A percentile compares a stretch with the other conserved stretches of the same genome.
phyloP scores from a whole-genome alignment of 257 asterid species.

The Nicotiana undulata region DNA sequence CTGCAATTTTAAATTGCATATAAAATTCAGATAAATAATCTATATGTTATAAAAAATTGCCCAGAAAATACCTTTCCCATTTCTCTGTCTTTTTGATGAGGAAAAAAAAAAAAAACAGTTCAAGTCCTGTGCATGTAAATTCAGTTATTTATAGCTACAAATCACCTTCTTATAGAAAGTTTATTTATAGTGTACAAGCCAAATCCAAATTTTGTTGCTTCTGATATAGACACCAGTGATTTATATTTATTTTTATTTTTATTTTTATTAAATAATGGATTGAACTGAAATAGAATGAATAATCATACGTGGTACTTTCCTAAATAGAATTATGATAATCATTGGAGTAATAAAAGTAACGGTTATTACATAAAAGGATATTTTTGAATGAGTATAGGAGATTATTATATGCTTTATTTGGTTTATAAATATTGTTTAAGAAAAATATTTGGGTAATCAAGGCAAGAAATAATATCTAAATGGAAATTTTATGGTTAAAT shows the following conservation, averaged over 20 bases:
- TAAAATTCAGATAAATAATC: neutral
- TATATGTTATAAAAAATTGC: too few species aligned
- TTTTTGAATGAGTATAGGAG: neutral
- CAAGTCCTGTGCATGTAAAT: neutral
- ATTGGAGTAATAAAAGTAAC: neutral
- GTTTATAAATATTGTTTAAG: neutral
- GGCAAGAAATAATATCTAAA: neutral
- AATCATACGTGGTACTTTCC: neutral
- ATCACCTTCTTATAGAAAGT: neutral
- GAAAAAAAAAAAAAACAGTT: neutral
- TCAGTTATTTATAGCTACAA: neutral
- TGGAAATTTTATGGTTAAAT: neutral
- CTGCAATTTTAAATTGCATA: neutral
- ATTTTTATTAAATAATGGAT: neutral
- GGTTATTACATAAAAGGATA: neutral
- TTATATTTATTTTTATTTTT: neutral
- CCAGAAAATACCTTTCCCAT: neutral
- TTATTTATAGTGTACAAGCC: neutral
- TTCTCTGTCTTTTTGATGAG: neutral
- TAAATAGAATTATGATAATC: neutral
- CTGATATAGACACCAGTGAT: neutral
- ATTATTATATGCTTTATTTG: neutral
- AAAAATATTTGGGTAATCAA: neutral
- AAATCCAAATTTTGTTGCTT: neutral
- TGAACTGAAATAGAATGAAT: neutral